These are phyloP conservation scores for Xerocomus spinulosus DNA, from an alignment of 768 basidiomycete genomes.

Conservation along the genomic window DNA sequence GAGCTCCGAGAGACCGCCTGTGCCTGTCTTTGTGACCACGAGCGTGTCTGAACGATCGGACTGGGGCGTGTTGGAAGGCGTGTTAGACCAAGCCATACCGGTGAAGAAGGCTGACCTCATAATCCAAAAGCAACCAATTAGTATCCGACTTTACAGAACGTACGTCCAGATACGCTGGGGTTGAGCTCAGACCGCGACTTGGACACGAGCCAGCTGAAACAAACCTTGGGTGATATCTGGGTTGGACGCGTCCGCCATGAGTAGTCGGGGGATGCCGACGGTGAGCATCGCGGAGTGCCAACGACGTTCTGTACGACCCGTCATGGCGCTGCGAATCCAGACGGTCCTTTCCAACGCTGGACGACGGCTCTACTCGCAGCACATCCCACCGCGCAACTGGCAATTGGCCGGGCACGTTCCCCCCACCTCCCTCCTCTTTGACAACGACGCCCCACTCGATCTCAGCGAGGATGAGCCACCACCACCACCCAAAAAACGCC, in stretches of 20 bases:
- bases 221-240: slow-evolving; percentile 68
- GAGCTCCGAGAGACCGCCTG: slow-evolving; percentile 76
- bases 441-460: slow-evolving; percentile 17
- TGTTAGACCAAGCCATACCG: slow-evolving; percentile 10
- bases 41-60: slow-evolving; percentile 80
- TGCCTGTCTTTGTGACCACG: slow-evolving; percentile 70
- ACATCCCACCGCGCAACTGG: slow-evolving; percentile 28
- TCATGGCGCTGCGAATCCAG: slow-evolving; percentile 19
- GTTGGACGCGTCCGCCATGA: slow-evolving; percentile 79
- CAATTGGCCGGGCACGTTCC: slow-evolving; percentile 29
- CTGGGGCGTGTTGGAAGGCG: slow-evolving; percentile 26
- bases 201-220: slow-evolving; percentile 13
- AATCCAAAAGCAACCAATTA: slow-evolving; percentile 90
- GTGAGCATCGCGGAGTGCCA: slow-evolving; percentile 16
- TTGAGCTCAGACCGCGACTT: slow-evolving; percentile 13
- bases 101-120: slow-evolving; percentile 52
- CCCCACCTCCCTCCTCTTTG: slow-evolving; percentile 28
- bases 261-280: slow-evolving; percentile 23
- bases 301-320: neutral
- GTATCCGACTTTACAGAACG: slow-evolving; percentile 80
- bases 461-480: slow-evolving; percentile 31
- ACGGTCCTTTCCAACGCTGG: slow-evolving; percentile 6
- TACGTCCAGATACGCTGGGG: slow-evolving; percentile 80
- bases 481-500: slow-evolving; percentile 16
- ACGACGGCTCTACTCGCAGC: slow-evolving; percentile 26